Conservation (phyloP, 2,329 filamentous ascomycete species). For the Pseudogymnoascus sp. region DNA sequence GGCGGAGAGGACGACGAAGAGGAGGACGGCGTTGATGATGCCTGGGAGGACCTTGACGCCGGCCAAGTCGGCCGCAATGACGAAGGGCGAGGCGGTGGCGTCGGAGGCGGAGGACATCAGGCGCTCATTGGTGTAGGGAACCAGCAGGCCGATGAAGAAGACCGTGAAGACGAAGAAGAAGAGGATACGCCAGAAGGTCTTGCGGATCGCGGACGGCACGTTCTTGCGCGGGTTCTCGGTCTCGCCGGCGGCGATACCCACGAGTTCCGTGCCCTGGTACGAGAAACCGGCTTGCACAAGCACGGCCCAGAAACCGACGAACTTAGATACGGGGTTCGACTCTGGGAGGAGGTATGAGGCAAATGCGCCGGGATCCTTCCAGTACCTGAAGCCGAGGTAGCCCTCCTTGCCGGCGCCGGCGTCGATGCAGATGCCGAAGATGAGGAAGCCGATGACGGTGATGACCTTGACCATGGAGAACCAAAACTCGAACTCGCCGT, state of each 20-base stretch:
- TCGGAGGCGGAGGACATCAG: constrained; percentile 45
- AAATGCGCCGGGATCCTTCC: constrained; percentile 60
- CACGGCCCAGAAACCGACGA: constrained; percentile 61
- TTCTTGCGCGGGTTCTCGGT: constrained; percentile 62
- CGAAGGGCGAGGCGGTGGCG: constrained; percentile 54
- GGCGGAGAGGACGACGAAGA: constrained; percentile 70
- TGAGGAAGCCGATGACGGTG: constrained; percentile 65
- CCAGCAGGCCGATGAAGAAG: constrained; percentile 64
- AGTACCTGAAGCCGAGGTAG: constrained; percentile 68
- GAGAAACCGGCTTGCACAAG: constrained; percentile 61
- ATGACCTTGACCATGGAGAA: constrained; percentile 69
- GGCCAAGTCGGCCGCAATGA: constrained; percentile 50
- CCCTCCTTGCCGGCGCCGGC: constrained; percentile 60
- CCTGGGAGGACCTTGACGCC: constrained; percentile 55
- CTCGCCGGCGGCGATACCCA: constrained; percentile 71
- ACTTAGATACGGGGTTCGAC: constrained; percentile 42
- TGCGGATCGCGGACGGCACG: constrained; percentile 63
- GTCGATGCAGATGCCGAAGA: constrained; percentile 68
- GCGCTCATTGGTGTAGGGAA: constrained; percentile 51
- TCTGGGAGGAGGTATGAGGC: constrained; percentile 45
- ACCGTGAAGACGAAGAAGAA: constrained; percentile 55
- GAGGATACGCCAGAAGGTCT: constrained; percentile 68
- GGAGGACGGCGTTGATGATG: constrained; percentile 69
- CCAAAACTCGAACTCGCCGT: constrained; percentile 73
- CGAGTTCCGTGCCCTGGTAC: constrained; percentile 66